Base-by-base conservation (phyloP, 2,329 filamentous ascomycete genomes). In the Sodiomyces alkalinus region DNA sequence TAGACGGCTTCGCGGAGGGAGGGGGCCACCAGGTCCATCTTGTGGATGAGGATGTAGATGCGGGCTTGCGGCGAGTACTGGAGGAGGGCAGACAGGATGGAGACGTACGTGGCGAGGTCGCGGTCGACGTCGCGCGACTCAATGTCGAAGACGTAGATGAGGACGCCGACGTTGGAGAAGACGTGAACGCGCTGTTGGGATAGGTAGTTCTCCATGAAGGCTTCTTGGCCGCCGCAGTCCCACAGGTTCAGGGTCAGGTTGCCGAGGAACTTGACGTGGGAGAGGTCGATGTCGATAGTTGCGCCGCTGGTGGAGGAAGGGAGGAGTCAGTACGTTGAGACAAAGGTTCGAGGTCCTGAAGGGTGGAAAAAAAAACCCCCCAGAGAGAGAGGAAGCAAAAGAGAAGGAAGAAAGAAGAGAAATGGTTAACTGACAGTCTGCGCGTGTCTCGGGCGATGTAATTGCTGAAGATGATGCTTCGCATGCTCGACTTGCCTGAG, bases 121-220 rank as follows among this genome's bases (percentile, higher is more conserved):
- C 83, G 79, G 37, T 90, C 81, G 43, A 93, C 83, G 52, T 96
- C 90, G 48, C 85, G 79, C 12, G 82, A 92, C 52, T 96, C 90
- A 41, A 96, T 92, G 51, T 98, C 90, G 57, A 98, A 98, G 52
- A 98, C 90, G 60, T 98, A 98, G 54, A 98, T 96, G 33, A 98
- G 71, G 28, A 96, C 90, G 28, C 86, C 87, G 36, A 94, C 90
- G 50, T 90, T 87, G 46, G 78, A 83, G 60, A 98, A 98, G 53
- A 98, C 87, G 56, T 96, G 90, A 31, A 83, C 77, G 34, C 90
- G 81, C 58, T 96, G 90, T 45, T 92, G 82, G 11, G 81, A 86
- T 36, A 98, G 77, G 59, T 96, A 98, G 53, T 92, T 94, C 49
- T 96, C 90, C 66, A 93, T 93, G 50, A 98, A 98, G 20, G 87